These are phyloP conservation scores for Xylaria sp. DNA, from an alignment of 2,329 filamentous ascomycete species.

Conservation along the genomic window DNA sequence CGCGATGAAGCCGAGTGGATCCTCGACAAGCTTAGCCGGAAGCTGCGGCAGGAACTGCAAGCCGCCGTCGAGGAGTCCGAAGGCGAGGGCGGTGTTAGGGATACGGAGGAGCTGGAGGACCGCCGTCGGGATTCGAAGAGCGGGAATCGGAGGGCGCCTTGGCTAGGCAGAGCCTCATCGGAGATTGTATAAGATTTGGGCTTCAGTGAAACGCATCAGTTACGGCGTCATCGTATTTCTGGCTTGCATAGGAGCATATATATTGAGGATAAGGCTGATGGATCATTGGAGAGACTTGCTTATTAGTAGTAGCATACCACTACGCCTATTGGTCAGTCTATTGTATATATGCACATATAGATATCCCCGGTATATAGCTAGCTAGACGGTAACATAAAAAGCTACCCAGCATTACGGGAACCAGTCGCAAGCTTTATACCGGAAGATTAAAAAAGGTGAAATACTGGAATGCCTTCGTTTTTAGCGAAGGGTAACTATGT, in stretches of 20 bases:
- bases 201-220: neutral
- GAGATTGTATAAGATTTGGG: neutral
- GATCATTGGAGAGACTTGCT: neutral
- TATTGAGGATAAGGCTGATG: neutral
- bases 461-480: too few relatives aligned
- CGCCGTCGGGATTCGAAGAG: conserved; percentile 53
- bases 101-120: conserved; percentile 42
- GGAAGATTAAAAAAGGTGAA: too few relatives aligned
- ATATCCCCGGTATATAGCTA: too few relatives aligned
- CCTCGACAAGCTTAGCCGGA: conserved; percentile 69
- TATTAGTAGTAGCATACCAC: neutral
- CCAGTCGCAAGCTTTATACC: too few relatives aligned
- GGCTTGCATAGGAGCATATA: neutral
- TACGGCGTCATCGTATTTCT: neutral
- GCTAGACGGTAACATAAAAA: too few relatives aligned
- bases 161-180: neutral
- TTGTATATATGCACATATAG: too few relatives aligned
- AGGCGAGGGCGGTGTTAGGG: conserved; percentile 30
- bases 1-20: conserved; percentile 80
- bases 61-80: conserved; percentile 37
- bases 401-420: too few relatives aligned
- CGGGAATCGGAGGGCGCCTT: neutral
- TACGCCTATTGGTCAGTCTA: too few relatives aligned
- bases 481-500: too few relatives aligned
- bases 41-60: conserved; percentile 63